A percentile compares a stretch with the other conserved stretches of the same genome.
phyloP scores from a whole-genome alignment of 2,329 filamentous ascomycete genomes.

The Fusarium secorum region DNA sequence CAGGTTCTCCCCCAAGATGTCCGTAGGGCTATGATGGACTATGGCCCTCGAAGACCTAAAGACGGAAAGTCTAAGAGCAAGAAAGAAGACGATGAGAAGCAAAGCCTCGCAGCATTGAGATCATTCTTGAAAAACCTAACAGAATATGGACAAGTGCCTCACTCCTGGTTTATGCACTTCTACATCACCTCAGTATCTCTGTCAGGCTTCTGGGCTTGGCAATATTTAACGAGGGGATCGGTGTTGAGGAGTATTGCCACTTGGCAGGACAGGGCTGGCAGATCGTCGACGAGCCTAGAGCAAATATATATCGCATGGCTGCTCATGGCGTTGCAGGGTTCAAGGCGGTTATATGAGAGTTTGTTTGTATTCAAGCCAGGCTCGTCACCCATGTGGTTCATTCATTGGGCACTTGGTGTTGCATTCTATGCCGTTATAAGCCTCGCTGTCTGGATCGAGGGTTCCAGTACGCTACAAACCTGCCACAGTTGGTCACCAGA shows the following conservation, averaged over 20 bases:
- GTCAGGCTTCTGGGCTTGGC: conserved; percentile 77
- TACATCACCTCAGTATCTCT: conserved; percentile 76
- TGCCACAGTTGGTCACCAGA: background rate
- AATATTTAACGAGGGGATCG: conserved; percentile 64
- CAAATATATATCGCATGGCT: conserved; percentile 73
- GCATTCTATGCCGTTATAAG: conserved; percentile 78
- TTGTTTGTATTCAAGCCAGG: conserved; percentile 66
- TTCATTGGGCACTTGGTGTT: conserved; percentile 82
- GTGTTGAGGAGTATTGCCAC: conserved; percentile 58
- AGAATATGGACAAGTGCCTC: conserved; percentile 70
- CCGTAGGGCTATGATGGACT: conserved; percentile 57
- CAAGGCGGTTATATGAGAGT: conserved; percentile 79
- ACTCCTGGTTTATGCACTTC: conserved; percentile 90
- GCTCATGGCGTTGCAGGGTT: conserved; percentile 78
- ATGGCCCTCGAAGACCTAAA: conserved; percentile 56
- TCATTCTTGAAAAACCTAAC: conserved; percentile 44
- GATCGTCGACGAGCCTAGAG: conserved; percentile 59
- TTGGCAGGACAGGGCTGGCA: conserved; percentile 44
- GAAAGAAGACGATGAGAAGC: conserved; percentile 1
- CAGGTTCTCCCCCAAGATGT: conserved; percentile 55
- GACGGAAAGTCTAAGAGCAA: conserved; percentile 27
- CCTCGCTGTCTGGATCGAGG: conserved; percentile 85
- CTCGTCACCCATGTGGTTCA: conserved; percentile 81
- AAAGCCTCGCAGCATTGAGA: conserved; percentile 27
- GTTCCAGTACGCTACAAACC: conserved; percentile 62